These are phyloP conservation scores for Paraphysoderma sedebokerense DNA, from an alignment of 371 early-diverging fungal species.

Conservation along the genomic window DNA sequence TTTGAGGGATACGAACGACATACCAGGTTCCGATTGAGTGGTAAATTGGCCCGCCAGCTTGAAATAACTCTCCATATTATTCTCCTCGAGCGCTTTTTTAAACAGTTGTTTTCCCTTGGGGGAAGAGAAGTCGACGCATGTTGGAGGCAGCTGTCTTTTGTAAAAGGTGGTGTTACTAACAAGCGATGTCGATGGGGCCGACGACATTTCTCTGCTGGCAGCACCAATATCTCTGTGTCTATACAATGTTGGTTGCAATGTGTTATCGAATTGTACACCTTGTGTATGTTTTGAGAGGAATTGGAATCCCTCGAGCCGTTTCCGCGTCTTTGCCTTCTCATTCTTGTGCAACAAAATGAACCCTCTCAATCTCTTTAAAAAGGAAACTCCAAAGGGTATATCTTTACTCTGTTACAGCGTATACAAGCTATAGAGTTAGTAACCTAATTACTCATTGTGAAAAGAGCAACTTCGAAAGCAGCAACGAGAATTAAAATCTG, in stretches of 20 bases:
- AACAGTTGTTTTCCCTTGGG: not conserved
- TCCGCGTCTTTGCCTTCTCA: too few species aligned
- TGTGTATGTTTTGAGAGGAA: too few species aligned
- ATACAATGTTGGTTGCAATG: too few species aligned
- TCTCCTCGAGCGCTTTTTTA: not conserved
- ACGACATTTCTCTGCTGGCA: too few species aligned
- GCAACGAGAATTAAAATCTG: conserved; percentile 8
- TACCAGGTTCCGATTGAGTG: not conserved
- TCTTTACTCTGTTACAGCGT: not conserved
- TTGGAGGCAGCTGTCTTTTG: not conserved
- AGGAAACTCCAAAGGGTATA: not conserved
- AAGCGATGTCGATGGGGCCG: too few species aligned
- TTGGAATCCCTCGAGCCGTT: too few species aligned
- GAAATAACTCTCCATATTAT: not conserved
- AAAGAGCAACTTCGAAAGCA: conserved; percentile 8
- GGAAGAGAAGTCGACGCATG: not conserved
- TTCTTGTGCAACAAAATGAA: too few species aligned
- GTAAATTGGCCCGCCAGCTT: not conserved
- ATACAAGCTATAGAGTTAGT: not conserved
- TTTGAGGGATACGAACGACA: not conserved
- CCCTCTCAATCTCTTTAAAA: not conserved
- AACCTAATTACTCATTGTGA: not conserved
- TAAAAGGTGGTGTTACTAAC: not conserved
- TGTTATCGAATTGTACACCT: too few species aligned
- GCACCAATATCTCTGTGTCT: too few species aligned